These are phyloP conservation scores for Halophytophthora batemanensis DNA, from an alignment of 352 stramenopile genomes.

Conservation along the genomic window DNA sequence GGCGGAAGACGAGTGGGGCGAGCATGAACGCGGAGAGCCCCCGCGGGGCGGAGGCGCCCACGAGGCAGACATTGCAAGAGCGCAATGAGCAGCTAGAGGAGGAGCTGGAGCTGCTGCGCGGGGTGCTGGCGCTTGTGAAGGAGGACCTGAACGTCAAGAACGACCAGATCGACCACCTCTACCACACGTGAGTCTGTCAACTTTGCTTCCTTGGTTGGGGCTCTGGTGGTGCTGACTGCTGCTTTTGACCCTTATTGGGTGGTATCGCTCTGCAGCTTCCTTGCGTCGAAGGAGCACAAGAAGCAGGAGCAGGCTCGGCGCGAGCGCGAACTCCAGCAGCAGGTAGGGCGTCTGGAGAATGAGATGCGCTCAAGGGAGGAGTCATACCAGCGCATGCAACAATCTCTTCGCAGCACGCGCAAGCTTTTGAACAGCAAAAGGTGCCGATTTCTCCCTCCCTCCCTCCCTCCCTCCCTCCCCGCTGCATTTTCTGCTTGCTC, in stretches of 20 bases:
- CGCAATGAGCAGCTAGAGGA: conserved; percentile 15
- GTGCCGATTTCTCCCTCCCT: background rate
- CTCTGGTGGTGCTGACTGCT: no score
- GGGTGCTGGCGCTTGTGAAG: conserved; percentile 26
- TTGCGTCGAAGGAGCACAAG: conserved; percentile 20
- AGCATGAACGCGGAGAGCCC: no score
- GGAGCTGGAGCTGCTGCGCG: conserved; percentile 25
- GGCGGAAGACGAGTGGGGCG: no score
- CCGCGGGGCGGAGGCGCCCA: no score
- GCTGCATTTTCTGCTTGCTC: no score
- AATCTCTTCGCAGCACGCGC: conserved; percentile 6
- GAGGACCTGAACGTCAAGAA: conserved; percentile 35
- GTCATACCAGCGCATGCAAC: conserved; percentile 12
- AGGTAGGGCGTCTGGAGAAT: conserved; percentile 15
- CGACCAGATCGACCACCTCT: conserved; percentile 32
- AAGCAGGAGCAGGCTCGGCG: conserved; percentile 18
- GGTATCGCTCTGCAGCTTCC: conserved; percentile 6
- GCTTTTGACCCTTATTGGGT: no score
- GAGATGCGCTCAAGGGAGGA: conserved; percentile 10
- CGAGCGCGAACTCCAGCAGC: conserved; percentile 14
- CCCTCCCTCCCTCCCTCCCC: no score
- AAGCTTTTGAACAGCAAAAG: conserved; percentile 2
- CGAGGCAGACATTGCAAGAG: no score
- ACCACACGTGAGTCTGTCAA: conserved; percentile 15
- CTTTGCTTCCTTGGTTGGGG: no score